Percentiles rank a stretch among this genome's conserved stretches.
Conservation (phyloP, 179 eudicot species). For the Carnegiea gigantea region DNA sequence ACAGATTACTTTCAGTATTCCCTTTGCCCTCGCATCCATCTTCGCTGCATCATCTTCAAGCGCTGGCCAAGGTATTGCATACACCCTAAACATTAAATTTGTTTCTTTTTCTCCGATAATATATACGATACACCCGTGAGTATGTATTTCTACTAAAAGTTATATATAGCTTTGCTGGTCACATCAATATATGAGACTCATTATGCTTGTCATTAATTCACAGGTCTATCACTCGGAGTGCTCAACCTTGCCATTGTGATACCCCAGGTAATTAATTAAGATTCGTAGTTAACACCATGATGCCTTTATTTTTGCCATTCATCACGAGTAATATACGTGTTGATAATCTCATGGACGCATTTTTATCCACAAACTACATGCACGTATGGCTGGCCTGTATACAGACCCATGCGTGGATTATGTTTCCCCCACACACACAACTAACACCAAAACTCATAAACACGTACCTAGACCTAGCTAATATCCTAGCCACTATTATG, state of each 20-base stretch:
- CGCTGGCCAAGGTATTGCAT: constrained; percentile 63
- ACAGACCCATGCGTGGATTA: background rate
- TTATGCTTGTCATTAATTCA: background rate
- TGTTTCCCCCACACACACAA: background rate
- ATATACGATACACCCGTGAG: too few relatives aligned
- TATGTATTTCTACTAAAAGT: too few relatives aligned
- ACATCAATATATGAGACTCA: background rate
- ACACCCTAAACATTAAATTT: background rate
- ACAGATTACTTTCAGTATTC: constrained; percentile 60
- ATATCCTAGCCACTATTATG: background rate
- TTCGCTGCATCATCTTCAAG: constrained; percentile 47
- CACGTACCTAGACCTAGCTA: background rate
- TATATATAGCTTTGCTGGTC: background rate
- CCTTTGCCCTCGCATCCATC: constrained; percentile 72
- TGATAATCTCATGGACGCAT: background rate
- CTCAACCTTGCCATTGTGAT: constrained; percentile 60
- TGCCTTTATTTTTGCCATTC: background rate
- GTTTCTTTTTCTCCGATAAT: too few relatives aligned
- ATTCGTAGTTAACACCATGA: constrained; percentile 13
- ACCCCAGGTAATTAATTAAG: constrained; percentile 46
- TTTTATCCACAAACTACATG: constrained; percentile 11
- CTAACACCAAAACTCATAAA: constrained; percentile 9
- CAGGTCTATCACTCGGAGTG: constrained; percentile 66
- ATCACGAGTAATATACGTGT: background rate
- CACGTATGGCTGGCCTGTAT: background rate